Base-by-base conservation (phyloP, 176 grass and related monocot genomes). In the Themeda triandra region DNA sequence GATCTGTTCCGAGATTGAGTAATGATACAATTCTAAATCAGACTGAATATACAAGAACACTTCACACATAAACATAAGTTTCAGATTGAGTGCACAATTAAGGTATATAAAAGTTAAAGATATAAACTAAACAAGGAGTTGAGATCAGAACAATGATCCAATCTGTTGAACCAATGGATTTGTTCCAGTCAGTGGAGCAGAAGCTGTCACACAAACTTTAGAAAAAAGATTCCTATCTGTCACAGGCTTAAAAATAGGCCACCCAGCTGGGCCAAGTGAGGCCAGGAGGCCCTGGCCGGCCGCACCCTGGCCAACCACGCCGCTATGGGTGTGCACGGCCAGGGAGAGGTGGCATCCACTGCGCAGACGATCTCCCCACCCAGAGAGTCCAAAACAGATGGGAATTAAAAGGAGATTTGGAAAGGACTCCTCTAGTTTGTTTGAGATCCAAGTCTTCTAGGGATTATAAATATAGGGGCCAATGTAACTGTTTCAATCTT, bases 1-100 rank as follows among this genome's bases (percentile, higher is more conserved):
- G 93, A 45, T 95, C 95, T 98, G 81, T 53, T 28, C 46, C 49
- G 19, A 77, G 67, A 71, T 63, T 63, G 25, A 63, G 37, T 13
- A 79, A 31, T 28, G 8, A 40, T 80, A 45, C 37, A 42, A 53
- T 3, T 17, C 11, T 60, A 25, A 24, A 59, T 59, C 56, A 10
- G 56, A 24, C 23, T 59, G 23, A 59, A 10, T 4, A 23, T 11
- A 59, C 2, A 23, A 24, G 23, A 58, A 23, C 23, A 59, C 8
- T 24, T 59, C 23, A 24, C 56, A 59, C 23, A 42, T n/a, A 37
- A 42, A 42, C 44, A 9, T 27, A 45, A 58, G 42, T 30, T 31
- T 13, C 11, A 9, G 32, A 49, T 66, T 39, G 59, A 80, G 33
- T 35, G 4, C 6, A 45, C 39, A 73, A 64, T 12, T 36, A 40